A percentile compares a stretch with the other conserved stretches of the same genome.
Conservation (phyloP, 352 stramenopile species). For the Phytophthora sojae region DNA sequence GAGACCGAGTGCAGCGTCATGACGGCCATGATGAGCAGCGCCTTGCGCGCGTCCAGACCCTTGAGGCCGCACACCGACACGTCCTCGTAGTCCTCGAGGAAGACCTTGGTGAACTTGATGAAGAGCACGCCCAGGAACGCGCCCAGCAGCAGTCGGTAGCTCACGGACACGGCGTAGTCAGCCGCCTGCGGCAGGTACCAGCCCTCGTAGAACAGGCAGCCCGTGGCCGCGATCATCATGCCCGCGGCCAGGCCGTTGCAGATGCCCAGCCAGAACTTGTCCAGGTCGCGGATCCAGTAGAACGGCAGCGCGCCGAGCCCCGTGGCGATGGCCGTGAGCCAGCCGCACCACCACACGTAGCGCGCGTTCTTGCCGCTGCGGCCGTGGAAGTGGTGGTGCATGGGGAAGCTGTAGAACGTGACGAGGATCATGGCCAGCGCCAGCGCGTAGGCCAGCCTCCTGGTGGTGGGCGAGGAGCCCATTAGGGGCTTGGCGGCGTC, state of each 20-base stretch:
- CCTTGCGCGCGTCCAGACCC: slow-evolving; percentile 89
- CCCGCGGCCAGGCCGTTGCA: slow-evolving; percentile 96
- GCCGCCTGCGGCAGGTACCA: slow-evolving; percentile 79
- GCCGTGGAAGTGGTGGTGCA: slow-evolving; percentile 34
- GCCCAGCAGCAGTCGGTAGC: slow-evolving; percentile 89
- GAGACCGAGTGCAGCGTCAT: slow-evolving; percentile 99
- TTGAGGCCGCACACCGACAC: slow-evolving; percentile 88
- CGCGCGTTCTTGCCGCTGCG: slow-evolving; percentile 62
- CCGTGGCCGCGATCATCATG: slow-evolving; percentile 98
- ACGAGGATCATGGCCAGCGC: slow-evolving; percentile 62
- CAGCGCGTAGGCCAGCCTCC: slow-evolving; percentile 51
- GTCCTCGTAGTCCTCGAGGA: slow-evolving; percentile 96
- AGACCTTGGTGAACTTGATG: slow-evolving; percentile 95
- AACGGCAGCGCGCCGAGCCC: slow-evolving; percentile 96
- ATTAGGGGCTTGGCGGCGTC: slow-evolving; percentile 12
- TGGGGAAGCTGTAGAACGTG: slow-evolving; percentile 72
- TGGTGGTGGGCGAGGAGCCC: slow-evolving; percentile 22
- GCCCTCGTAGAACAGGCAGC: slow-evolving; percentile 95
- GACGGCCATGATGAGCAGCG: slow-evolving; percentile 98
- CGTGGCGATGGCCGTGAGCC: slow-evolving; percentile 97
- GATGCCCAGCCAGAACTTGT: slow-evolving; percentile 95
- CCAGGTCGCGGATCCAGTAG: slow-evolving; percentile 92
- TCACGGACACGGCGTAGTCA: slow-evolving; percentile 74
- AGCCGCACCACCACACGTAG: slow-evolving; percentile 98
- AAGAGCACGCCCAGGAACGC: slow-evolving; percentile 95